These are phyloP conservation scores for Exserohilum turcica DNA, from an alignment of 2,329 filamentous ascomycete species.

Conservation along the genomic window DNA sequence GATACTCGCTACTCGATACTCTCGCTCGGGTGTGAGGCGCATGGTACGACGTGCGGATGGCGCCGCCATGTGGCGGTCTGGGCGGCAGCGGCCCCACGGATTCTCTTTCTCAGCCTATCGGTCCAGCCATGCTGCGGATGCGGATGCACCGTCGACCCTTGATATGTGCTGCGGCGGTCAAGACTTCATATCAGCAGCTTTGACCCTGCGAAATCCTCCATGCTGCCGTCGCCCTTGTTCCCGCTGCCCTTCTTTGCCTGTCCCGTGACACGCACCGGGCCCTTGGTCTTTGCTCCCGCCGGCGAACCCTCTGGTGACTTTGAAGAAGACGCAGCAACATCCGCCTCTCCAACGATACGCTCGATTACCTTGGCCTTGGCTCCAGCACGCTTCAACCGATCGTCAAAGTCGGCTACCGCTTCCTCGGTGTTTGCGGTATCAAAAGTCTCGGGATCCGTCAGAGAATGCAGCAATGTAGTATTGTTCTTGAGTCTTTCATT, in stretches of 20 bases:
- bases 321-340: neutral
- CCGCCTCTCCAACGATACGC: conserved; percentile 61
- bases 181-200: conserved; percentile 27
- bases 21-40: neutral
- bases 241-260: conserved; percentile 12
- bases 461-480: conserved; percentile 71
- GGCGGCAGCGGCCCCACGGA: neutral
- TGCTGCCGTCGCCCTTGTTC: conserved; percentile 36
- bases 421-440: conserved; percentile 85
- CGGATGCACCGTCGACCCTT: neutral
- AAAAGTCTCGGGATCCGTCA: conserved; percentile 79
- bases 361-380: conserved; percentile 87
- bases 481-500: conserved; percentile 78
- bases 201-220: conserved; percentile 44
- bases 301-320: conserved; percentile 39
- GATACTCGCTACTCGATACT: too few relatives aligned
- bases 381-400: conserved; percentile 79
- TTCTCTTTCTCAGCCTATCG: neutral
- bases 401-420: conserved; percentile 88
- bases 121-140: neutral
- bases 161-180: neutral
- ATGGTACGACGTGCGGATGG: neutral
- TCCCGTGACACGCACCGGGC: conserved; percentile 23
- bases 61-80: neutral
- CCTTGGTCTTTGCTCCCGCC: conserved; percentile 18